Conservation (phyloP, 208 protist genomes). For the Kentomonas sorsogonicus region DNA sequence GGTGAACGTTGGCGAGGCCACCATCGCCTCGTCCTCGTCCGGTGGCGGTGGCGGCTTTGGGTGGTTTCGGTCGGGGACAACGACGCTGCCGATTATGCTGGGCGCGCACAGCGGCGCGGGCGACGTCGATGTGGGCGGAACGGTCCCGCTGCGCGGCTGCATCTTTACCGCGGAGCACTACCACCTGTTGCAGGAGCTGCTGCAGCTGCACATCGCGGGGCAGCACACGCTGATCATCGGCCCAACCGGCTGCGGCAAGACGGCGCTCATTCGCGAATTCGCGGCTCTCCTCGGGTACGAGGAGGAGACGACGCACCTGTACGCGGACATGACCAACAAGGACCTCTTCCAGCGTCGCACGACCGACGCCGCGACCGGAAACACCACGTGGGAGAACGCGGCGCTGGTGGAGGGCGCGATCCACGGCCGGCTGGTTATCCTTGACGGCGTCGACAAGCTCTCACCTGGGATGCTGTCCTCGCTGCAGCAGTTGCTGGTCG, state of each 20-base stretch:
- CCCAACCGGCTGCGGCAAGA: conserved; percentile 88
- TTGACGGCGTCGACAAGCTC: conserved; percentile 92
- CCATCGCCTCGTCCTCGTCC: too few species aligned
- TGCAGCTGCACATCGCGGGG: conserved; percentile 61
- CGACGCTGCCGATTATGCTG: conserved; percentile 44
- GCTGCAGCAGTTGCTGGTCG: conserved; percentile 76
- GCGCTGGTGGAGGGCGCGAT: conserved; percentile 81
- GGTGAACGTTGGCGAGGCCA: too few species aligned
- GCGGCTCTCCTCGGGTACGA: conserved; percentile 65
- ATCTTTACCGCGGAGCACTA: conserved; percentile 59
- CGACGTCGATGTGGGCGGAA: conserved; percentile 14
- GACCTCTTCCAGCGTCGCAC: conserved; percentile 93
- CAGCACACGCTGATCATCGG: conserved; percentile 85
- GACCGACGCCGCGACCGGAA: conserved; percentile 65
- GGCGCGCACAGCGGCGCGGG: conserved; percentile 8
- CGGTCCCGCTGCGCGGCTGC: conserved; percentile 21
- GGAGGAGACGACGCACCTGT: conserved; percentile 77
- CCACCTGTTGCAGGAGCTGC: conserved; percentile 68
- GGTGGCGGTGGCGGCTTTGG: too few species aligned
- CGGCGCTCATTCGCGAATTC: conserved; percentile 67
- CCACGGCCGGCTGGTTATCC: conserved; percentile 74
- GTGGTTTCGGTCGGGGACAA: conserved; percentile 30
- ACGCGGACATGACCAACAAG: conserved; percentile 92
- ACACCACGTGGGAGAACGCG: conserved; percentile 89
- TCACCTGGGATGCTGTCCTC: conserved; percentile 69